phyloP scores from a whole-genome alignment of 257 asterid species.

The Penstemon davidsonii region DNA sequence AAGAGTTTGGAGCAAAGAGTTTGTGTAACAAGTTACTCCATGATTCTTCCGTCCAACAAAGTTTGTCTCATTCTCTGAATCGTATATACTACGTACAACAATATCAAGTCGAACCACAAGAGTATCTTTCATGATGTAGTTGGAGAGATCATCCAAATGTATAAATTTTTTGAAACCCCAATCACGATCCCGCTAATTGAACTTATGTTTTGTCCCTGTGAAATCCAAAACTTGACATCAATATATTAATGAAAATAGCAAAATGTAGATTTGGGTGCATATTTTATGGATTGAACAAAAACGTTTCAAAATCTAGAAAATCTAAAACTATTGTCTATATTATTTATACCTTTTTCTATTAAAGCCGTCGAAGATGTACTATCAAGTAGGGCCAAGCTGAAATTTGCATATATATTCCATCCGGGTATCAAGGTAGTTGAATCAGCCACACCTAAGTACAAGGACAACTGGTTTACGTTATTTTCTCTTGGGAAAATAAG shows the following conservation, averaged over 20 bases:
- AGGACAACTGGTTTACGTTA: conserved; percentile 39
- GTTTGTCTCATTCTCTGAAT: conserved; percentile 56
- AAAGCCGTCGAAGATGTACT: conserved; percentile 9
- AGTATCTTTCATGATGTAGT: conserved; percentile 40
- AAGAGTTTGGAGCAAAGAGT: conserved; percentile 53
- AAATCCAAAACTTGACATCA: conserved; percentile 23
- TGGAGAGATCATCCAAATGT: not conserved
- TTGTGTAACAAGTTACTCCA: conserved; percentile 62
- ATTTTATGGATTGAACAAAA: conserved; percentile 12
- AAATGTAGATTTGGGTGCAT: conserved; percentile 30
- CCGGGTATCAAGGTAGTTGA: conserved; percentile 53
- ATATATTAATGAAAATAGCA: conserved; percentile 25
- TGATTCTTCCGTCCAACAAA: conserved; percentile 56
- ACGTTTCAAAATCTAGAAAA: conserved; percentile 21
- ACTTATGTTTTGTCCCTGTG: too few species aligned
- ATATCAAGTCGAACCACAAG: conserved; percentile 51
- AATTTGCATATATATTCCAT: conserved; percentile 57
- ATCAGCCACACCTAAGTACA: conserved; percentile 42
- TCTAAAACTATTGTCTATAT: conserved; percentile 46
- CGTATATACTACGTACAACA: conserved; percentile 34
- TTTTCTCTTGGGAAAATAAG: conserved; percentile 60
- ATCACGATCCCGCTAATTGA: not conserved
- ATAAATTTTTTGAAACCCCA: not conserved
- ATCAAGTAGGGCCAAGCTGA: conserved; percentile 60
- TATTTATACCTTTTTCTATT: conserved; percentile 28